A percentile compares a stretch with the other conserved stretches of the same genome.
phyloP scores from a whole-genome alignment of 495 filamentous ascomycete genomes.

The Aspergillus biplanus region DNA sequence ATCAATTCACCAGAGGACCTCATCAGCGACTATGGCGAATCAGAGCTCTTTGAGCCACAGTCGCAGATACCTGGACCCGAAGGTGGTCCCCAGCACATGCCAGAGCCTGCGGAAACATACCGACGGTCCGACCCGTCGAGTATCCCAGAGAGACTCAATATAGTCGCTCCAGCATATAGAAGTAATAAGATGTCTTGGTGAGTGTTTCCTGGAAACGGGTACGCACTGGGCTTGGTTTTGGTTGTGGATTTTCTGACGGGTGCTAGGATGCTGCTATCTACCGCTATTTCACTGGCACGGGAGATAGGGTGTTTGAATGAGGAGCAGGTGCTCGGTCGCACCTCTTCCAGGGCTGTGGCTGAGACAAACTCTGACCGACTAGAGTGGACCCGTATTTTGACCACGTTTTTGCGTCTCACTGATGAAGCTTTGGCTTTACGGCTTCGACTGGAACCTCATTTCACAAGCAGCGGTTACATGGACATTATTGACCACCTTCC shows the following conservation, averaged over 20 bases:
- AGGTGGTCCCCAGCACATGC: background rate
- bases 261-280: conserved; percentile 8
- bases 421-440: conserved; percentile 1
- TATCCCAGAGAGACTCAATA: conserved; percentile 6
- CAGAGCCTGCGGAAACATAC: background rate
- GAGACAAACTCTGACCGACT: background rate
- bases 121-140: conserved; percentile 3
- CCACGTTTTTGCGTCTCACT: conserved; percentile 3
- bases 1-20: conserved; percentile 6
- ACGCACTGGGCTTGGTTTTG: background rate
- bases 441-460: conserved; percentile 2
- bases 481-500: background rate
- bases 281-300: background rate
- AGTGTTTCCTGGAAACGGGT: background rate
- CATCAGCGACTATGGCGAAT: background rate
- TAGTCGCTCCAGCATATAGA: conserved; percentile 5
- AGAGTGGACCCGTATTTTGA: background rate
- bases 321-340: background rate
- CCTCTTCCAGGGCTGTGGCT: background rate
- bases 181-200: conserved; percentile 9
- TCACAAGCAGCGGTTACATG: background rate
- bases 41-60: conserved; percentile 1
- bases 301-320: background rate
- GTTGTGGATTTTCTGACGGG: background rate
- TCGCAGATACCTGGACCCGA: background rate